Percentiles rank a stretch among this genome's conserved stretches.
Evolutionary conservation across 2,329 filamentous ascomycete genomes (phyloP).

Genomic region (Ceratocystis harringtonii): DNA sequence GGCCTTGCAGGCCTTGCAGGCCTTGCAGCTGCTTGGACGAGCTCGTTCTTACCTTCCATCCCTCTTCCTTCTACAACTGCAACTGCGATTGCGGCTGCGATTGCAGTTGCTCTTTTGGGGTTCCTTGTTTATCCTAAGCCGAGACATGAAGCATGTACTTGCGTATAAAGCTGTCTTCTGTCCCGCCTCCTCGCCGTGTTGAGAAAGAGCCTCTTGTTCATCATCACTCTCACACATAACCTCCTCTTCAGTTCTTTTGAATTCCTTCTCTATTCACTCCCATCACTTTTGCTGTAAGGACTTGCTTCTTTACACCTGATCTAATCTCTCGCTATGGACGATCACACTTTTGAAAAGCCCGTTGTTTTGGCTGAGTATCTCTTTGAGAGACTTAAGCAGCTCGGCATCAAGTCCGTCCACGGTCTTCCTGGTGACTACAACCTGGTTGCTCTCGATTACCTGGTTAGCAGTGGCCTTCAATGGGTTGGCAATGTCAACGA

Average conservation of each 20-base stretch:
- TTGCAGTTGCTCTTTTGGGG: not conserved
- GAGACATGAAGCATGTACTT: not conserved
- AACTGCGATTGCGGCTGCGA: not conserved
- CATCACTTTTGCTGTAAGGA: not conserved
- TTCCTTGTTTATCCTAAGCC: not conserved
- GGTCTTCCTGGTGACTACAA: constrained; percentile 64
- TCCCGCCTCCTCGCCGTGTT: not conserved
- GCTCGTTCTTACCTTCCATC: too few relatives aligned
- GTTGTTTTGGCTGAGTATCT: constrained; percentile 53
- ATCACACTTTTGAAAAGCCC: constrained; percentile 29
- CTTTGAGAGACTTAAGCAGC: constrained; percentile 46
- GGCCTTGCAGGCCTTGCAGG: too few relatives aligned
- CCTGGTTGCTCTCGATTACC: constrained; percentile 51
- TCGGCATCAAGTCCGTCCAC: constrained; percentile 50
- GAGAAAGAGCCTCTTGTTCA: not conserved
- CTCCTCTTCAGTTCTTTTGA: not conserved
- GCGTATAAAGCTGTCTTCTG: constrained; percentile 11
- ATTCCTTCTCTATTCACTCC: not conserved
- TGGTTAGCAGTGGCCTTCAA: constrained; percentile 41
- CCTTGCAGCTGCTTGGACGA: too few relatives aligned
- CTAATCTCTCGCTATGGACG: constrained; percentile 1
- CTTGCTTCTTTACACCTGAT: not conserved
- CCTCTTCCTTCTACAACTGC: not conserved
- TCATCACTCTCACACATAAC: not conserved
- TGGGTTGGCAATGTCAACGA: constrained; percentile 61